Evolutionary conservation across 805 yeast genomes (phyloP).

Genomic region (Clavispora vitiphila): DNA sequence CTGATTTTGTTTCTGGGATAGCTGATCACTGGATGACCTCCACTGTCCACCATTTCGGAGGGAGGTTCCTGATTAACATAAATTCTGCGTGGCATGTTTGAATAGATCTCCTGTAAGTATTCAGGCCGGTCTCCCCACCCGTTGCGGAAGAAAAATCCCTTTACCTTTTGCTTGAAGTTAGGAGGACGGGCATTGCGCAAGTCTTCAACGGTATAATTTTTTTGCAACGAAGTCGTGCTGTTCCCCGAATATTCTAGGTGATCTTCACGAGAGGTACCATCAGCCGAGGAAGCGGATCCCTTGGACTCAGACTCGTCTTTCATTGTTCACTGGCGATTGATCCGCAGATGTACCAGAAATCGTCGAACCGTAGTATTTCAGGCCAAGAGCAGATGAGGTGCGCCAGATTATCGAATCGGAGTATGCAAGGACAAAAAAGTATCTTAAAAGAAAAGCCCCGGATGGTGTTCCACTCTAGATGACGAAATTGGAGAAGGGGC

Average conservation of each 20-base stretch:
- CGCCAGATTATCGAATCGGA: neutral
- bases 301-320: slow-evolving; percentile 2
- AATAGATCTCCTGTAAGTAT: slow-evolving; percentile 33
- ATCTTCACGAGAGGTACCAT: neutral
- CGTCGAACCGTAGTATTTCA: neutral
- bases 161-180: slow-evolving; percentile 5
- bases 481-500: neutral
- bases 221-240: neutral
- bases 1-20: slow-evolving; percentile 89
- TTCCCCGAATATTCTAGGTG: neutral
- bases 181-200: slow-evolving; percentile 10
- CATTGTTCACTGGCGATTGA: neutral
- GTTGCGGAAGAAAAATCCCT: slow-evolving; percentile 15
- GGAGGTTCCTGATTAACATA: slow-evolving; percentile 51
- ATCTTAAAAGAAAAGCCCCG: neutral
- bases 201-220: slow-evolving; percentile 10
- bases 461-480: neutral
- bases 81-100: slow-evolving; percentile 37
- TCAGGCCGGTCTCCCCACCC: slow-evolving; percentile 26
- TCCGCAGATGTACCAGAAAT: neutral
- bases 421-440: neutral
- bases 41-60: slow-evolving; percentile 40
- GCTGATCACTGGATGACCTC: slow-evolving; percentile 50
- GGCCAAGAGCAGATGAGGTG: neutral
- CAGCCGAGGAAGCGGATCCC: neutral